phyloP scores from a whole-genome alignment of 2,329 filamentous ascomycete species.

The Fusarium drepaniforme region DNA sequence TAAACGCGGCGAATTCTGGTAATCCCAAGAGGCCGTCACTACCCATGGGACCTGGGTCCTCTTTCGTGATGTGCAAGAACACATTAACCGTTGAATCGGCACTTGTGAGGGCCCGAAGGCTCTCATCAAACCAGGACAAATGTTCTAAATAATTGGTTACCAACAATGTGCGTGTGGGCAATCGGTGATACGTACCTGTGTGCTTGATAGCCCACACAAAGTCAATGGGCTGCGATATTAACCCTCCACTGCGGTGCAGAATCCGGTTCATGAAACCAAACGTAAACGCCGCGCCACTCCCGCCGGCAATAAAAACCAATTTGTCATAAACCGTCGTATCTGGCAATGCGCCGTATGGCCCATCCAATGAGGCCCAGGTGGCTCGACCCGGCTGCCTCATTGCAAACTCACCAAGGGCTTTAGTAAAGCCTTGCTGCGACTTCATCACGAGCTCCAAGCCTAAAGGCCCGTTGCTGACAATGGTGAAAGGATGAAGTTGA shows the following conservation, averaged over 20 bases:
- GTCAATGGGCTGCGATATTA: background rate
- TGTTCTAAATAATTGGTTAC: background rate
- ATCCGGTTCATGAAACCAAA: background rate
- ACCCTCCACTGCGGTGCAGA: background rate
- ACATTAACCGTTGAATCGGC: background rate
- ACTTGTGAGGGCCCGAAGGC: background rate
- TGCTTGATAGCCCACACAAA: background rate
- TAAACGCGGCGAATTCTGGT: background rate
- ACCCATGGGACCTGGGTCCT: background rate
- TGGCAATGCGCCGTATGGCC: background rate
- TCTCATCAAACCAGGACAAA: background rate
- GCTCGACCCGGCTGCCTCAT: background rate
- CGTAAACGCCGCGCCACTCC: background rate
- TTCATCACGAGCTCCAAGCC: background rate
- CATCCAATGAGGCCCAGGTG: background rate
- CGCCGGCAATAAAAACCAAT: background rate
- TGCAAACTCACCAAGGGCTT: background rate
- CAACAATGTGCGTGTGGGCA: background rate
- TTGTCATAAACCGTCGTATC: background rate
- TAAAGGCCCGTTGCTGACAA: background rate
- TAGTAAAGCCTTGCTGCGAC: background rate
- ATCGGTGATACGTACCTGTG: background rate
- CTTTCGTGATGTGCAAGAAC: background rate
- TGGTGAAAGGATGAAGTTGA: background rate
- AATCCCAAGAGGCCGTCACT: background rate